Base-by-base conservation (phyloP, 441 rosid species). In the Adansonia gregorii region DNA sequence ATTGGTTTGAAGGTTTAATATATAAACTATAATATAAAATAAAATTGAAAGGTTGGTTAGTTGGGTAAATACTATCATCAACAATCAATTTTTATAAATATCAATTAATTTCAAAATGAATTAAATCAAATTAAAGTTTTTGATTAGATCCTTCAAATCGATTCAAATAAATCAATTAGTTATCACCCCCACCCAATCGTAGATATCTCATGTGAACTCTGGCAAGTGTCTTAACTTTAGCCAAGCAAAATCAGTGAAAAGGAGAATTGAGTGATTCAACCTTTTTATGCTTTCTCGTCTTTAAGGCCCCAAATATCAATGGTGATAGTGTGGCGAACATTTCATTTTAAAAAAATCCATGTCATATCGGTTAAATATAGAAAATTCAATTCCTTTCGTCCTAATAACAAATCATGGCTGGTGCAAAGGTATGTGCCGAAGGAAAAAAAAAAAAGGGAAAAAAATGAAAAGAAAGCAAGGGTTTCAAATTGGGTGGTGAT, bases 251-350 rank as follows among this genome's bases (percentile, higher is more conserved):
- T 45, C 61, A 31, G 48, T n/a, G 4, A 54, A 71, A 31, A 3
- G 58, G 27, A 6, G 39, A 15, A 27, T 15, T 49, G 74, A 52
- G 63, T 71, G 74, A 35, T 71, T 63, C 63, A 71, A 71, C 61
- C 6, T 51, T 31, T 51, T n/a, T 31, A 11, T 31, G 74, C 61
- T 52, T 69, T 49, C 60, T 70, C 35, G 45, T 15, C 59, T 49
- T 8, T 69, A 41, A 49, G 56, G 15, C 43, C 56, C 8, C 59
- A 22, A 24, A 24, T 52, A 4, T 31, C 46, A n/a, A n/a, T 71
- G 74, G 45, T 52, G 27, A 71, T n/a, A 31, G 46, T 71, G 60
- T 70, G 43, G 59, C 41, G 14, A 12, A 69, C 73, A 14, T 1
- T 56, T 2, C 4, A 17, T 8, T 6, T 1, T 15, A 55, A 55